Base-by-base conservation (phyloP, 2,329 filamentous ascomycete genomes). In the Ascochyta pisi region DNA sequence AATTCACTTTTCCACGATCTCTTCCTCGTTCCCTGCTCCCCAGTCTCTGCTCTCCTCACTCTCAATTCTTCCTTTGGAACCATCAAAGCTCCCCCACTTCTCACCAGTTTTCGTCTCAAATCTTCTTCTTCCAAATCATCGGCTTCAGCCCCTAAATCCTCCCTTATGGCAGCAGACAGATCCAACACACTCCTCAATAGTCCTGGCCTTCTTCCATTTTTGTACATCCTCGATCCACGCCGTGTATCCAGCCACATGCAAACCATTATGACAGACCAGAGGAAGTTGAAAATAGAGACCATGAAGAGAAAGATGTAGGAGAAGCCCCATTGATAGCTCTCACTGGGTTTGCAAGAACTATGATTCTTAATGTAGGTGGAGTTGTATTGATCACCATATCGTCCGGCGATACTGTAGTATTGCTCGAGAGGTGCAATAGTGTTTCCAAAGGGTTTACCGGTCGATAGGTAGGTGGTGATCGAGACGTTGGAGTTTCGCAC, bases 271-370 rank as follows among this genome's bases (percentile, higher is more conserved):
- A 65, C 67, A 7, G 57, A 50, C 70, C 71, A 74, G 23, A 73
- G 40, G 44, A 71, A 74, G 39, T 72, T 71, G 57, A 73, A 73
- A 4, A 73, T 73, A 9, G 63, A 65, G 0, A 74, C 58, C 69
- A 71, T 71, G 59, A 73, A 73, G 7, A 74, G 57, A 51, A 74
- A 74, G 8, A 73, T 72, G 54, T 74, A 73, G 0, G 70, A 73
- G 48, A 73, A 73, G 0, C 70, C 70, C 70, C 70, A 73, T 44
- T 73, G 69, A 43, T 73, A 73, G 8, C 64, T 71, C 22, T 72
- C 69, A 39, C 56, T 65, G 7, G 70, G 68, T 34, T 71, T 67
- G 48, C 70, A 73, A 4, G 68, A 68, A 23, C 68, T 65, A 43
- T 71, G 61, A 3, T 51, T 42, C 34, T 61, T 57, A 12, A 73